Base-by-base conservation (phyloP, 1,284 basidiomycete genomes). In the Phylloboletellus chloephorus region DNA sequence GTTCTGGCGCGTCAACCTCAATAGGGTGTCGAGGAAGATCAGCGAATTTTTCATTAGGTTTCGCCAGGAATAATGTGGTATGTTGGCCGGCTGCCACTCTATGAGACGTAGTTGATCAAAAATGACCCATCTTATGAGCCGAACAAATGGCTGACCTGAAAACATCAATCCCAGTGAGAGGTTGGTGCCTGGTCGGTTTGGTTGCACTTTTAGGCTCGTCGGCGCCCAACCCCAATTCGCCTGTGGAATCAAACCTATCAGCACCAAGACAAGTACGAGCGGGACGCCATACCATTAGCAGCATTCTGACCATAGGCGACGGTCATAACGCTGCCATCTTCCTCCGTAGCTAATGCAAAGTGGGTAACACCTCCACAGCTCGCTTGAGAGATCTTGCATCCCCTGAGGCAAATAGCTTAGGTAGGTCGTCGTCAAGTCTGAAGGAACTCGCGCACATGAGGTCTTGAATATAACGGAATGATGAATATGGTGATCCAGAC, bases 331-430 rank as follows among this genome's bases (percentile, higher is more conserved):
- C 69, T 66, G 6, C 74, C 79, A 30, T 90, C 86, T 21, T 83
- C 78, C 22, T 86, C 80, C 2, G 78, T 73, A 0, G 82, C 79
- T 12, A 87, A 72, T 13, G 83, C 73, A 69, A 90, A 94, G 54
- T 94, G 86, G 0, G 91, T 93, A n/a, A 92, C 88, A 12, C 91
- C 91, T 16, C 94, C 94, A 31, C 82, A 82, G 9, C 77, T 71
- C 0, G 78, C 81, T 11, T 74, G 69, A 24, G 67, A 64, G 13
- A 87, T 76, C 54, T 86, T 87, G 64, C 84, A 89, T 5, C 76
- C 79, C 78, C 81, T 84, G 44, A 2, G 11, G 36, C 39, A 42
- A 33, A 25, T 21, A 7, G 23, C n/a, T 37, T 32, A 36, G 22
- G 24, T 17, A 37, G 41, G 20, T 26, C 8, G 36, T 15, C 36